Evolutionary conservation across 1,284 basidiomycete species (phyloP).

Genomic region (Garcileccinum viscosum): DNA sequence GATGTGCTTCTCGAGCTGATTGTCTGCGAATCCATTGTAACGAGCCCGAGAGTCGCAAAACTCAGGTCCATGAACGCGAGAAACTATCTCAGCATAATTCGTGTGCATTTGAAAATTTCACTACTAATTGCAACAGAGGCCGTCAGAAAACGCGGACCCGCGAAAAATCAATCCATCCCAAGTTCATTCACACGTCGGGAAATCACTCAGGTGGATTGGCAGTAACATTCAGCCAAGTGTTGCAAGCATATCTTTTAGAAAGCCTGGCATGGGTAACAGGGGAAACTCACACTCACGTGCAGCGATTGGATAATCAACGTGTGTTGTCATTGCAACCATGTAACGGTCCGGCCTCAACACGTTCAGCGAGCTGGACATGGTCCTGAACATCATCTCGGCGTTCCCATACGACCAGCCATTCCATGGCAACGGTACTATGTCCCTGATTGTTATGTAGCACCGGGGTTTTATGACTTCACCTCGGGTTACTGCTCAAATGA

Average conservation of each 20-base stretch:
- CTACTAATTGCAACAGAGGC: not conserved
- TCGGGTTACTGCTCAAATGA: conserved; percentile 17
- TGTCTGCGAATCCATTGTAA: too few relatives aligned
- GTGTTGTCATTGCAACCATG: too few relatives aligned
- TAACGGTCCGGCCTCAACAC: conserved; percentile 3
- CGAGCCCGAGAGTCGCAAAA: too few relatives aligned
- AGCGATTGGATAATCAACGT: conserved; percentile 24
- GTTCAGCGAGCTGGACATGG: conserved; percentile 9
- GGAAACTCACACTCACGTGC: conserved; percentile 23
- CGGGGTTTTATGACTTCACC: conserved; percentile 20
- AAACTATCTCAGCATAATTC: not conserved
- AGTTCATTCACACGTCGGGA: too few relatives aligned
- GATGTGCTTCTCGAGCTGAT: too few relatives aligned
- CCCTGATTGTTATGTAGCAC: conserved; percentile 18
- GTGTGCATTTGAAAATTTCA: not conserved
- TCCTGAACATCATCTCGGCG: conserved; percentile 20
- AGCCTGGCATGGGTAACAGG: not conserved
- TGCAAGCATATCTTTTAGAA: conserved; percentile 10
- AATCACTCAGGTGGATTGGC: conserved; percentile 14
- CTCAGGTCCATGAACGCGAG: not conserved
- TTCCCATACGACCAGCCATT: conserved; percentile 8
- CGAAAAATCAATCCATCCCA: not conserved
- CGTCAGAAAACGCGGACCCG: not conserved
- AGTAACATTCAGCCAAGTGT: conserved; percentile 22
- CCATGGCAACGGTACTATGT: conserved; percentile 27